Evolutionary conservation across 371 early-diverging fungal species (phyloP), one percentile per base, ranked within the genome.

Genomic region (Lichtheimia hyalospora): DNA sequence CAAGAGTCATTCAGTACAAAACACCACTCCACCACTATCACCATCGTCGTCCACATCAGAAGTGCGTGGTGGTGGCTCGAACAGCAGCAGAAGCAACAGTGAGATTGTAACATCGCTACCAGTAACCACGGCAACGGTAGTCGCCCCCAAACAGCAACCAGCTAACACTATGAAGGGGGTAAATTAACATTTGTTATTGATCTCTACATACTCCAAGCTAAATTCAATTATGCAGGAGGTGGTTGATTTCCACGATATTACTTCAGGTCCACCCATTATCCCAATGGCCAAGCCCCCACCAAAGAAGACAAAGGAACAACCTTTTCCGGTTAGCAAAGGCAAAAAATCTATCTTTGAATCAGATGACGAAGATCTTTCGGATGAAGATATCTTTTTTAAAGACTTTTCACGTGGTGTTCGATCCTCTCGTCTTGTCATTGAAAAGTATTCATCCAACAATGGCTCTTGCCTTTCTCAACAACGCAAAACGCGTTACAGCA

Each of bases 341-440:
- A 56, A 51, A 39, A 56, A 51, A 39, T 41, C 48, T 14, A 62
- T 54, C 14, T 63, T 58, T 27, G 63, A 61, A 20, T 64, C 74
- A 44, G 74, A 71, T 52, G 71, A 69, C 20, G 60, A 70, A n/a
- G 60, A 68, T 4, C 64, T 68, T 14, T 58, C 61, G 13, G 70
- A 68, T 54, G 71, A 70, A 40, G 68, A 76, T 23, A 62, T 56
- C 46, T 77, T 77, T 49, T 77, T 77, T 25, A 61, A 74, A 44
- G 77, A 77, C 21, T 77, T 77, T 57, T 41, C 60, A 34, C 34
- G 34, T 34, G 34, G 34, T 8, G 10, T 34, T 8, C 34, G 34
- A 8, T 34, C 34, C 10, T 34, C 34, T 34, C 34, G 34, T 34
- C 34, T 34, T 34, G 34, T 34, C 34, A 34, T 34, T 34, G 34